Evolutionary conservation across 345 rosid species (phyloP).

Genomic region (Arabidopsis arenosa): DNA sequence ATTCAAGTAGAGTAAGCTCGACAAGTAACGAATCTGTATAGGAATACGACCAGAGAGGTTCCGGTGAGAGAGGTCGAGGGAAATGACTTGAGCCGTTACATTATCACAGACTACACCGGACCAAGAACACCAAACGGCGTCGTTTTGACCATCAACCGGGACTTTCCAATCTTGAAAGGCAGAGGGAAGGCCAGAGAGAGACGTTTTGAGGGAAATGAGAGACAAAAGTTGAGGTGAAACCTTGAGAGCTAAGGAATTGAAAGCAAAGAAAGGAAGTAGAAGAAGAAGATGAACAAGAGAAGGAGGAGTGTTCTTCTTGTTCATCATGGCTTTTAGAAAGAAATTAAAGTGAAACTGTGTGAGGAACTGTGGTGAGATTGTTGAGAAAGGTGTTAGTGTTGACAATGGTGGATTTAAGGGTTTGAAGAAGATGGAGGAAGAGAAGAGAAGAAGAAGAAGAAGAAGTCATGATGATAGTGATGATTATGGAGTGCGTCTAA

Average conservation of each 20-base stretch:
- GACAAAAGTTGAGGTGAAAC: conserved; percentile 66
- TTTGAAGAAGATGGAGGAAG: conserved; percentile 15
- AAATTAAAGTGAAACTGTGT: conserved; percentile 41
- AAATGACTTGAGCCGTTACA: conserved; percentile 56
- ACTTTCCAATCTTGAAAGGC: conserved; percentile 77
- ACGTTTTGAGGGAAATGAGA: conserved; percentile 74
- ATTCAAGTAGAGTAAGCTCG: conserved; percentile 67
- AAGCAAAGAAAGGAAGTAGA: conserved; percentile 44
- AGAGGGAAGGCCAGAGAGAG: conserved; percentile 60
- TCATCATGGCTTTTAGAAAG: conserved; percentile 36
- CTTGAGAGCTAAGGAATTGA: conserved; percentile 46
- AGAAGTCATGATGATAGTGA: conserved; percentile 64
- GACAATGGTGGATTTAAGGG: conserved; percentile 54
- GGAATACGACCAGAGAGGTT: conserved; percentile 80
- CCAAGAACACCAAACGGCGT: conserved; percentile 85
- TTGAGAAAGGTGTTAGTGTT: conserved; percentile 35
- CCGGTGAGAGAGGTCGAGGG: conserved; percentile 78
- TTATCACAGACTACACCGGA: conserved; percentile 73
- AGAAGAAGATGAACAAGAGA: conserved; percentile 37
- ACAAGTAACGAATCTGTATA: conserved; percentile 60
- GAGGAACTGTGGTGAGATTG: conserved; percentile 42
- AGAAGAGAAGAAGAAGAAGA: conserved; percentile 59
- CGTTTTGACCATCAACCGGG: conserved; percentile 46
- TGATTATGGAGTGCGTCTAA: conserved; percentile 48
- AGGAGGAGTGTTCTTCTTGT: conserved; percentile 49